Base-by-base conservation (phyloP, 176 grass and related monocot species). In the Oryza glumipatula region DNA sequence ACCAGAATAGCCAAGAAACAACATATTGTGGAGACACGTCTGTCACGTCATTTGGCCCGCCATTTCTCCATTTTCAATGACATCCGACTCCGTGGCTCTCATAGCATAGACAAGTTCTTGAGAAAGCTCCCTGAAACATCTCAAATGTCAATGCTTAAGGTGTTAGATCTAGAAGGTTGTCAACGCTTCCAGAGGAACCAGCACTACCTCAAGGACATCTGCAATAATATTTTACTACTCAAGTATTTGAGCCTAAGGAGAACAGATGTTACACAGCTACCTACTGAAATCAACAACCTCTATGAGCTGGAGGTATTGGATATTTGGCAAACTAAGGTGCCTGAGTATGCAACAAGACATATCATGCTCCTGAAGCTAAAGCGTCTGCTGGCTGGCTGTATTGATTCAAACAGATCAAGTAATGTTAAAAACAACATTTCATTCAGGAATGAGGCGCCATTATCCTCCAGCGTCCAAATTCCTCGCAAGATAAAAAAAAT, bases 51-150 rank as follows among this genome's bases (percentile, higher is more conserved):
- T 9, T 46, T 67, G 85, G 85, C 78, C 32, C 48, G 2, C 0
- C 78, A 81, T 8, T 87, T 87, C 71, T 87, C 78, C 47, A 81
- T 81, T 23, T 81, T 69, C 24, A 87, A 15, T 4, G 35, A 74
- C 11, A 0, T 87, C 35, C 85, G 0, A 5, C 85, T 87, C 19
- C 47, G 35, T 0, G 3, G 4, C 71, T 81, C 64, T 5, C 63
- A 81, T 60, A 11, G 2, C 1, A 76, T 83, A 0, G 9, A 26
- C 0, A 9, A 11, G 4, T 86, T 80, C 76, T 48, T 86, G 11
- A 0, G n/a, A 2, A 47, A 0, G 5, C 26, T 73, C 41, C 19
- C 38, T 17, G 5, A 17, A 39, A 24, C 30, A 79, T 26, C 30
- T 43, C 30, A 19, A 5, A 11, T 86, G 4, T 73, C 68, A 30